Conservation (phyloP, 441 rosid genomes). For the Mallotus japonicus region DNA sequence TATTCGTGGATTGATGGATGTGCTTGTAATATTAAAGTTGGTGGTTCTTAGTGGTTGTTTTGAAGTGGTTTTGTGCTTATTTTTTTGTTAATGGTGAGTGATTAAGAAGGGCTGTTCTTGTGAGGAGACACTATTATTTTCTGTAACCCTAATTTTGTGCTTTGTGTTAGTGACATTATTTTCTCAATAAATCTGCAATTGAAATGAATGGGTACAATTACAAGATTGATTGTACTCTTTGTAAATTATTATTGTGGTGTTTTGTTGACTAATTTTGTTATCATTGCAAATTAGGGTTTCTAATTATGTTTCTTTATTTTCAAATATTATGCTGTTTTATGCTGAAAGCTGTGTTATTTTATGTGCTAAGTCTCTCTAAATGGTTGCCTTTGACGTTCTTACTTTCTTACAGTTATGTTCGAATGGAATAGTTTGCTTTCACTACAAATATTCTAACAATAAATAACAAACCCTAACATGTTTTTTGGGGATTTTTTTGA, state of each 20-base stretch:
- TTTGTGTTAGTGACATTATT: constrained; percentile 23
- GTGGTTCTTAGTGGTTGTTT: constrained; percentile 21
- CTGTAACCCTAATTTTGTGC: constrained; percentile 53
- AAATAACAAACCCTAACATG: constrained; percentile 23
- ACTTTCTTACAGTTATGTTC: constrained; percentile 12
- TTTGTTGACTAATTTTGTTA: constrained; percentile 26
- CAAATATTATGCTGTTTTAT: constrained; percentile 21
- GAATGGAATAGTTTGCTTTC: constrained; percentile 2
- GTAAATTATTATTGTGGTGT: constrained; percentile 16
- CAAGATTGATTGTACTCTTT: constrained; percentile 18
- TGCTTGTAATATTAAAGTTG: constrained; percentile 21
- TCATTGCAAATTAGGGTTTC: constrained; percentile 56
- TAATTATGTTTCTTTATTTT: constrained; percentile 19
- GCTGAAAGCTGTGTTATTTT: constrained; percentile 44
- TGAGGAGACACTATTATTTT: constrained; percentile 9
- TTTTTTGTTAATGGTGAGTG: constrained; percentile 14
- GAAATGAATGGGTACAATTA: constrained; percentile 21
- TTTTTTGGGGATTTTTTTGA: constrained; percentile 13
- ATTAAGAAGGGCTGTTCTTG: neutral
- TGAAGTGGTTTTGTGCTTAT: constrained; percentile 29
- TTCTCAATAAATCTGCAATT: constrained; percentile 30
- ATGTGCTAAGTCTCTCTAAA: constrained; percentile 42
- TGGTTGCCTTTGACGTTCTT: neutral
- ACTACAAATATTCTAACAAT: constrained; percentile 6
- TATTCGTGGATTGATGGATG: constrained; percentile 28